Conservation (phyloP, 305 asterid genomes). For the Solanum chacoense region DNA sequence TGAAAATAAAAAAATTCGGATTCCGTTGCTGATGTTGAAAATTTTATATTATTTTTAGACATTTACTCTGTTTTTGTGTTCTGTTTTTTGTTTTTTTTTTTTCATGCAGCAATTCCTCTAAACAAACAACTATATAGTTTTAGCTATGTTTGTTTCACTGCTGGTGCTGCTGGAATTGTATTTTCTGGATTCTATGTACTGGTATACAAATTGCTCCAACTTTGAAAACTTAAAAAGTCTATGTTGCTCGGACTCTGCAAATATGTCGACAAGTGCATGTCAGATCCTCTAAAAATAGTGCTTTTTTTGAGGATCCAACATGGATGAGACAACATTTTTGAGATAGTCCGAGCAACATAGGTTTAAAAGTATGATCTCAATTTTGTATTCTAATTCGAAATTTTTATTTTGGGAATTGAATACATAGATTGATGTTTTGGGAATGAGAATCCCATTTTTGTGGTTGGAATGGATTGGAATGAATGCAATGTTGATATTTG, state of each 20-base stretch:
- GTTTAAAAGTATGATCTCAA: background rate
- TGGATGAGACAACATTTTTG: background rate
- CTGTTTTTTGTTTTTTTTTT: background rate
- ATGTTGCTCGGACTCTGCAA: background rate
- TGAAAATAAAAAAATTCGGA: background rate
- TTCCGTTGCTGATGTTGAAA: background rate
- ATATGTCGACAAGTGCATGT: background rate
- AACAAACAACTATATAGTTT: slow-evolving; percentile 83
- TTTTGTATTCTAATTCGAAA: background rate
- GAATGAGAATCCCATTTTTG: slow-evolving; percentile 46
- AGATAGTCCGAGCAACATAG: background rate
- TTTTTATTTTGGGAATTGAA: background rate
- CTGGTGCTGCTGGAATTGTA: slow-evolving; percentile 77
- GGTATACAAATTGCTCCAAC: slow-evolving; percentile 20
- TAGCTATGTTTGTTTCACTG: slow-evolving; percentile 81
- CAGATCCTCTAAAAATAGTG: background rate
- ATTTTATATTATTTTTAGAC: background rate
- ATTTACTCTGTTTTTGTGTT: background rate
- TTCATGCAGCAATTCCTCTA: slow-evolving; percentile 54
- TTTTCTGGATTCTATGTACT: slow-evolving; percentile 59
- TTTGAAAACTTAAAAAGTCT: background rate
- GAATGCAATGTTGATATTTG: slow-evolving; percentile 87
- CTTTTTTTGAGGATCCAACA: background rate
- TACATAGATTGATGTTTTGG: slow-evolving; percentile 62
- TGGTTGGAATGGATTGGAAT: slow-evolving; percentile 90